Evolutionary conservation across 1,284 basidiomycete species (phyloP).

Genomic region (Melampsora occidentalis): DNA sequence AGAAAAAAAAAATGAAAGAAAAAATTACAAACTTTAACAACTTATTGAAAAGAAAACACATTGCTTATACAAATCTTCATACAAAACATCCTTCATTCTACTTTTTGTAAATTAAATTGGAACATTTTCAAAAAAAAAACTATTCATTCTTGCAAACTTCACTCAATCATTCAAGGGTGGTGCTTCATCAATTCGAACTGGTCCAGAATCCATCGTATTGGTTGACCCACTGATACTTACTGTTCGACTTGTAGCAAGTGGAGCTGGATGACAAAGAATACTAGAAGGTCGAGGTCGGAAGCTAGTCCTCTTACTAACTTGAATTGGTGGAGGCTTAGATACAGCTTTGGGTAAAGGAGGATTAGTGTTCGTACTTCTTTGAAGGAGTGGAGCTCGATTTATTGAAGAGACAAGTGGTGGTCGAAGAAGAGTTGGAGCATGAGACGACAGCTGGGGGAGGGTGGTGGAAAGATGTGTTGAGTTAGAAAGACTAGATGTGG

Average conservation of each 20-base stretch:
- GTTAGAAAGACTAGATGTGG: neutral
- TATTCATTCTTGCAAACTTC: no score
- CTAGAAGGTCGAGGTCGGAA: conserved; percentile 21
- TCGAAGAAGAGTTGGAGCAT: neutral
- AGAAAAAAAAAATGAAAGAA: no score
- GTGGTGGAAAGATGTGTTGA: neutral
- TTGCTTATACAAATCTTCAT: no score
- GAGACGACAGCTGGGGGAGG: neutral
- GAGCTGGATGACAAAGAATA: neutral
- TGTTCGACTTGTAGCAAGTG: conserved; percentile 9
- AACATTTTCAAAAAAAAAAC: no score
- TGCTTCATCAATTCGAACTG: no score
- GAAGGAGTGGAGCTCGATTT: neutral
- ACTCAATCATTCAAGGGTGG: no score
- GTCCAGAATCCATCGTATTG: neutral
- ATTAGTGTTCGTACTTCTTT: neutral
- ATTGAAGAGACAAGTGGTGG: neutral
- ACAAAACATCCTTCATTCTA: no score
- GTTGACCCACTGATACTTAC: neutral
- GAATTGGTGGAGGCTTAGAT: neutral
- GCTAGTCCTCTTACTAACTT: conserved; percentile 20
- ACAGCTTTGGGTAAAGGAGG: neutral
- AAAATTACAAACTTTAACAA: no score
- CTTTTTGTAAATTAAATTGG: no score
- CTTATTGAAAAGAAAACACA: no score